Percentiles rank a stretch among this genome's conserved stretches.
Evolutionary conservation across 1,284 basidiomycete species (phyloP).

Genomic region (Boletus hoseneyae): DNA sequence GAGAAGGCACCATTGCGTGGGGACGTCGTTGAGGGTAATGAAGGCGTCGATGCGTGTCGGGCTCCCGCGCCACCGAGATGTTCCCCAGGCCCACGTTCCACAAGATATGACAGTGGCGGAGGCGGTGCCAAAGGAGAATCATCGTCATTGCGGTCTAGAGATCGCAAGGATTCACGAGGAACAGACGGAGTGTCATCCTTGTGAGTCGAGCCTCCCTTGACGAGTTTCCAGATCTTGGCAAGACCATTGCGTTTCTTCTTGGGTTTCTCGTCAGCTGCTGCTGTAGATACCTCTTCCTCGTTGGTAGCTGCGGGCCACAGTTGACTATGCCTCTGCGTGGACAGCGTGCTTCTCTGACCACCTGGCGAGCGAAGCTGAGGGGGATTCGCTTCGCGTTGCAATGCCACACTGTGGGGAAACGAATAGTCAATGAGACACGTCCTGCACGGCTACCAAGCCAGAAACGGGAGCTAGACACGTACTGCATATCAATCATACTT

Average conservation of each 20-base stretch:
- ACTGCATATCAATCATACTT: constrained; percentile 95
- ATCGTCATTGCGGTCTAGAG: constrained; percentile 52
- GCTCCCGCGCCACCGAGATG: constrained; percentile 35
- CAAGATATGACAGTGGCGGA: constrained; percentile 80
- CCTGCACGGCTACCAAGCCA: background rate
- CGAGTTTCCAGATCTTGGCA: constrained; percentile 79
- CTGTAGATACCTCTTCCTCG: constrained; percentile 29
- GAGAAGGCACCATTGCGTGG: constrained; percentile 49
- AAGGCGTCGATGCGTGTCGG: constrained; percentile 66
- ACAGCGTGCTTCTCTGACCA: constrained; percentile 39
- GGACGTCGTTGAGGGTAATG: constrained; percentile 56
- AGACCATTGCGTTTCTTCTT: constrained; percentile 80
- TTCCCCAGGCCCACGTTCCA: constrained; percentile 59
- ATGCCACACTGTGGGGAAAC: constrained; percentile 52
- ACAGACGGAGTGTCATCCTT: constrained; percentile 25
- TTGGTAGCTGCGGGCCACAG: constrained; percentile 48
- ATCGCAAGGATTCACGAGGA: constrained; percentile 29
- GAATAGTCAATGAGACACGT: constrained; percentile 12
- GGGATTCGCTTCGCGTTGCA: constrained; percentile 61
- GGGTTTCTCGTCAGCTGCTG: constrained; percentile 34
- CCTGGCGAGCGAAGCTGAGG: constrained; percentile 40
- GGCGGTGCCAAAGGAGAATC: constrained; percentile 78
- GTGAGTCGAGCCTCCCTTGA: constrained; percentile 56
- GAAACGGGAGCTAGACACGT: constrained; percentile 38
- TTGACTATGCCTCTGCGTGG: constrained; percentile 51